Conservation (phyloP, 495 filamentous ascomycete species). For the Poronia punctata region DNA sequence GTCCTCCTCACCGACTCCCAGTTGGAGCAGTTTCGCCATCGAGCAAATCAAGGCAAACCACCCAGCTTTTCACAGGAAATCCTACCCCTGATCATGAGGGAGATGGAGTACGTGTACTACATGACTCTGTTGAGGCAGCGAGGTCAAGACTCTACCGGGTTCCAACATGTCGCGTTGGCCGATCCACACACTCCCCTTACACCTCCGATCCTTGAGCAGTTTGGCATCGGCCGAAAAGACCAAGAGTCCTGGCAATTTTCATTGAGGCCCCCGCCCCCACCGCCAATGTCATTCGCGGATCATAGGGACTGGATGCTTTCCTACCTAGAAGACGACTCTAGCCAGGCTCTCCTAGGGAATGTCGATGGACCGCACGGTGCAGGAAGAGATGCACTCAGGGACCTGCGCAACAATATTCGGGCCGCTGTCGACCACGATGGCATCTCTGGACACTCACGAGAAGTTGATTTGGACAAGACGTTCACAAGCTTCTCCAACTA, state of each 20-base stretch:
- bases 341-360: conserved; percentile 12
- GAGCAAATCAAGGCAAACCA: conserved; percentile 7
- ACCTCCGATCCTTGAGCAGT: conserved; percentile 9
- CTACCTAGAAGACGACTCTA: conserved; percentile 2
- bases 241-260: conserved; percentile 14
- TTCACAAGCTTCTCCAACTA: conserved; percentile 11
- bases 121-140: conserved; percentile 9
- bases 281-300: no score
- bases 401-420: conserved; percentile 15
- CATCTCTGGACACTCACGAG: conserved; percentile 3
- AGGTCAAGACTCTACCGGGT: neutral
- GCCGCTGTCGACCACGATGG: conserved; percentile 11
- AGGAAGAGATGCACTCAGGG: conserved; percentile 15
- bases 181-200: conserved; percentile 8
- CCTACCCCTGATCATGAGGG: conserved; percentile 15
- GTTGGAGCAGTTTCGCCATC: conserved; percentile 11
- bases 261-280: no score
- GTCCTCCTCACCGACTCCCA: conserved; percentile 13
- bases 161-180: neutral
- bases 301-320: conserved; percentile 9
- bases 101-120: conserved; percentile 18
- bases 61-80: conserved; percentile 15
- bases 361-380: conserved; percentile 14
- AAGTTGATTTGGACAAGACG: conserved; percentile 9
- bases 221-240: conserved; percentile 2